These are phyloP conservation scores for Pseudonectria buxi DNA, from an alignment of 2,329 filamentous ascomycete species.

Conservation along the genomic window DNA sequence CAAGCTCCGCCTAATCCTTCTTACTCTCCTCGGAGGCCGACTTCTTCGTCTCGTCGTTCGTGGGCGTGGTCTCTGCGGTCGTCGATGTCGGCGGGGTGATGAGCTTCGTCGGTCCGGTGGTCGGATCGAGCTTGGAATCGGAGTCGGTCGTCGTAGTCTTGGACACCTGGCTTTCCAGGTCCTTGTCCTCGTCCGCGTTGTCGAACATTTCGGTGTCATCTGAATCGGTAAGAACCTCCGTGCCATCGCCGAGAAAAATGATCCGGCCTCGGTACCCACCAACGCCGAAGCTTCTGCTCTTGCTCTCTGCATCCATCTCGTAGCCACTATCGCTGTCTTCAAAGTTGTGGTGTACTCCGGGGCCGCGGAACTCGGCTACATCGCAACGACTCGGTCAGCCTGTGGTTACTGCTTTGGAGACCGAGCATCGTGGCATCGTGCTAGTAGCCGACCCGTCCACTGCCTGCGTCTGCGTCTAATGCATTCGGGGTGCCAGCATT, in stretches of 20 bases:
- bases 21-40: constrained; percentile 23
- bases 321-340: constrained; percentile 74
- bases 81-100: constrained; percentile 18
- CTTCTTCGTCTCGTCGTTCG: constrained; percentile 21
- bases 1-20: constrained; percentile 31
- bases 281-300: constrained; percentile 55
- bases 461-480: background rate
- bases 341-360: constrained; percentile 74
- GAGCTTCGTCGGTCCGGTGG: constrained; percentile 17
- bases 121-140: constrained; percentile 15
- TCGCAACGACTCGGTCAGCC: constrained; percentile 10
- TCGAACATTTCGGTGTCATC: constrained; percentile 94
- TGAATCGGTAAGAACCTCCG: constrained; percentile 81
- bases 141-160: constrained; percentile 39
- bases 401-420: constrained; percentile 1
- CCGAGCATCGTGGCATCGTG: constrained; percentile 12
- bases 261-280: constrained; percentile 75
- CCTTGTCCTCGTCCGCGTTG: constrained; percentile 75
- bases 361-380: constrained; percentile 75
- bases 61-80: constrained; percentile 13
- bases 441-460: no score
- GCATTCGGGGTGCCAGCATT: constrained; percentile 31
- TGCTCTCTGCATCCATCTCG: constrained; percentile 65
- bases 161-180: constrained; percentile 75
- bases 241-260: constrained; percentile 92